A percentile compares a stretch with the other conserved stretches of the same genome.
Evolutionary conservation across 371 early-diverging fungal genomes (phyloP).

Genomic region (Umbelopsis sp.): DNA sequence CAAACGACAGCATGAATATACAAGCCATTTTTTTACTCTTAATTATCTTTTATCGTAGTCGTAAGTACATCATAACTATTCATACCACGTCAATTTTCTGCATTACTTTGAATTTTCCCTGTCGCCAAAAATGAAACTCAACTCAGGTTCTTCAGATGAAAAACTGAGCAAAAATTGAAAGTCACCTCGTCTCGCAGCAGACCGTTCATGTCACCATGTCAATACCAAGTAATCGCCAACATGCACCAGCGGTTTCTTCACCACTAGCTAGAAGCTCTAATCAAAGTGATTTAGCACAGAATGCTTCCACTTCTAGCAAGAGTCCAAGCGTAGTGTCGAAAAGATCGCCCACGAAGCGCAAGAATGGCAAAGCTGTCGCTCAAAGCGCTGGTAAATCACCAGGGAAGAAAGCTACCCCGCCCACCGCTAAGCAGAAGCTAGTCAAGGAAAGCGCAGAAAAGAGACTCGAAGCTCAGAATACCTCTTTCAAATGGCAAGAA

Average conservation of each 20-base stretch:
- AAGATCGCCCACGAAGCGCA: background rate
- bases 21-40: too few species aligned
- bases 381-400: background rate
- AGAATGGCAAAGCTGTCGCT: background rate
- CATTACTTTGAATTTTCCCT: too few species aligned
- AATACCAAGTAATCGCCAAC: background rate
- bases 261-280: background rate
- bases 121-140: too few species aligned
- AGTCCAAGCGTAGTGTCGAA: background rate
- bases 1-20: too few species aligned
- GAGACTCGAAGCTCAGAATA: conserved; percentile 49
- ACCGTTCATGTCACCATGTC: background rate
- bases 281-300: background rate
- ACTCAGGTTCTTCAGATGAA: background rate
- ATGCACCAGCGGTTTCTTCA: background rate
- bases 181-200: conserved; percentile 10
- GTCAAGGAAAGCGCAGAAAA: conserved; percentile 54
- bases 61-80: too few species aligned
- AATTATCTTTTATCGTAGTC: too few species aligned
- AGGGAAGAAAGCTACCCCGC: conserved; percentile 28
- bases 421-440: conserved; percentile 47
- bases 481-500: conserved; percentile 64
- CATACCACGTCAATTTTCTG: too few species aligned
- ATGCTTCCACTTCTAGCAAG: background rate
- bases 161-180: background rate